Evolutionary conservation across 306 rosid genomes (phyloP), one percentile per base, ranked within the genome.

Genomic region (Dalbergia oliveri): DNA sequence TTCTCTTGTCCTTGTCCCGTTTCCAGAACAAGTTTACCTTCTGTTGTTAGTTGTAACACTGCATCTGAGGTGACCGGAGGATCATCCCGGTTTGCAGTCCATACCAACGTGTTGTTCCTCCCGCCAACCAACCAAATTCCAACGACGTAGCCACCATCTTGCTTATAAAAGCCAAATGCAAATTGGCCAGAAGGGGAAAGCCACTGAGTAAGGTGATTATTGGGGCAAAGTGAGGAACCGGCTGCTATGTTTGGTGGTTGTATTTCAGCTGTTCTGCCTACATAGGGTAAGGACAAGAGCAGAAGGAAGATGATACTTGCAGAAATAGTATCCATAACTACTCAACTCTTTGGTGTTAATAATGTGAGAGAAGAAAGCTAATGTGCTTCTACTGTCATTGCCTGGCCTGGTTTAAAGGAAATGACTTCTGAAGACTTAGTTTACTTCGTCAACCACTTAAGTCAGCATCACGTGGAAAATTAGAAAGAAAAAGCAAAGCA

Each of bases 101-200:
- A 86, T 15, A 86, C 79, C 11, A 86, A 39, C 5, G 9, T 76
- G 0, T 23, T 37, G 7, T 12, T 21, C 35, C 3, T 3, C 47
- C 1, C 1, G 16, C 45, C 21, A 33, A 72, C 54, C 60, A 86
- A 35, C 78, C 70, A 83, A 43, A 83, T 72, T 58, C 85, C 89
- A 66, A 86, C 26, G 1, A 16, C 49, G 59, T 64, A 86, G 12
- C 49, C 78, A 56, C 15, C 47, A 21, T 12, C 69, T 49, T 58
- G 77, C 31, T 8, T 5, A 54, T 79, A 86, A 71, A 83, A 83
- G 61, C 87, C 85, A 76, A 80, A 86, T 64, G 81, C 78, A 76
- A 79, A 86, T 21, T 7, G 26, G 37, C 82, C 71, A 9, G 83
- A 71, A 75, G n/a, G 53, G 26, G 87, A 86, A 58, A 0, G 8